A percentile compares a stretch with the other conserved stretches of the same genome.
Conservation (phyloP, 352 stramenopile species). For the Globisporangium recalcitrans region DNA sequence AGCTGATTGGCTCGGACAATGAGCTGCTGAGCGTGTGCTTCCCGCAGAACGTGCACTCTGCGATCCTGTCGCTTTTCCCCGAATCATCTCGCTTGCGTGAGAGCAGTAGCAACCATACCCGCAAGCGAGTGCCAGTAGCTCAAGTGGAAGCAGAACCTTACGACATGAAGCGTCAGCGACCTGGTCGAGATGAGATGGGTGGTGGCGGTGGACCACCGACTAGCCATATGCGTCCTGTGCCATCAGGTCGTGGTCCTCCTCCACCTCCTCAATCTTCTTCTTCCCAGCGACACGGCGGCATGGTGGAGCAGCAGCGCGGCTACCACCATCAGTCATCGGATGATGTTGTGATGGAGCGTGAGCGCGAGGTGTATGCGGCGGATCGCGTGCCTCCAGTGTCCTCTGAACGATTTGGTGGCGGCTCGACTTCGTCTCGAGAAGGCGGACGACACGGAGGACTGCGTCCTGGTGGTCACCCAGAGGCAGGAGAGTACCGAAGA, state of each 20-base stretch:
- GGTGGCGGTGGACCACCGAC: background rate
- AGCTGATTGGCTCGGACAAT: conserved; percentile 62
- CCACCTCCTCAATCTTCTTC: background rate
- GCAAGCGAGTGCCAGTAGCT: conserved; percentile 20
- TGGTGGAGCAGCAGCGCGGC: background rate
- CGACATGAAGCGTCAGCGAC: conserved; percentile 30
- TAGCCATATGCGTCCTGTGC: conserved; percentile 6
- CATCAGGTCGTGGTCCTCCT: background rate
- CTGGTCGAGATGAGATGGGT: conserved; percentile 10
- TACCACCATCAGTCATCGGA: conserved; percentile 1
- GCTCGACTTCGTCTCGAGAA: background rate
- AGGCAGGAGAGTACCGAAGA: conserved; percentile 8
- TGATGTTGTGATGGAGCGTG: conserved; percentile 9
- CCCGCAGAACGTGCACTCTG: conserved; percentile 62
- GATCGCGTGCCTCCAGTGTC: conserved; percentile 2
- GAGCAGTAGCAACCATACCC: background rate
- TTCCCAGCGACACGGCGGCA: background rate
- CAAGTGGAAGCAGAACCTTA: conserved; percentile 15
- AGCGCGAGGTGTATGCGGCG: conserved; percentile 4
- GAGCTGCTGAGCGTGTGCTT: conserved; percentile 62
- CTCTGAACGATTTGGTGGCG: background rate
- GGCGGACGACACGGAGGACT: background rate
- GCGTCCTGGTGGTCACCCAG: background rate
- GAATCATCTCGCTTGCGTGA: conserved; percentile 20
- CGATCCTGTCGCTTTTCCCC: conserved; percentile 61